phyloP scores from a whole-genome alignment of 345 rosid genomes.

The Toxicodendron radicans region DNA sequence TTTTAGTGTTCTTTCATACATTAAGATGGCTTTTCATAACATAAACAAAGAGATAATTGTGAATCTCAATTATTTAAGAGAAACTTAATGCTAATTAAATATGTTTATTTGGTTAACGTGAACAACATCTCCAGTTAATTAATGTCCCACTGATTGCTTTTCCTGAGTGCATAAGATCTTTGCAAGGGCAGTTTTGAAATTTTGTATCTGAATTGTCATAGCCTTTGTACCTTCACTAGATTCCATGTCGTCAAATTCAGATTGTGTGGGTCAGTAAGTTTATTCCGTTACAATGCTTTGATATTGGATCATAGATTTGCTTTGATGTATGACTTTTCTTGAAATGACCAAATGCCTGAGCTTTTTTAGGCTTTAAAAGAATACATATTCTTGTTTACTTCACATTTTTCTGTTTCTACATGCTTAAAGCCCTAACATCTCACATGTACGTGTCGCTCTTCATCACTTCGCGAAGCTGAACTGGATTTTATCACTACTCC shows the following conservation, averaged over 20 bases:
- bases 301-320: conserved; percentile 17
- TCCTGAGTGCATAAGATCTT: conserved; percentile 28
- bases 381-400: not conserved
- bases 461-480: not conserved
- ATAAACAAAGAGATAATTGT: not conserved
- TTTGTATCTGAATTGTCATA: conserved; percentile 23
- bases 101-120: conserved; percentile 8
- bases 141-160: conserved; percentile 31
- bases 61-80: conserved; percentile 9
- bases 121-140: conserved; percentile 12
- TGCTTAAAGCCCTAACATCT: conserved; percentile 17
- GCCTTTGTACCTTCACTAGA: conserved; percentile 34
- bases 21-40: conserved; percentile 14
- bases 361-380: conserved; percentile 23
- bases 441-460: conserved; percentile 25
- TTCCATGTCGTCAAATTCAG: conserved; percentile 37
- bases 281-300: conserved; percentile 21
- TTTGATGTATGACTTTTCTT: conserved; percentile 1
- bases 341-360: conserved; percentile 16
- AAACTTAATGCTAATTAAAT: conserved; percentile 8
- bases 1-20: conserved; percentile 21
- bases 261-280: conserved; percentile 43
- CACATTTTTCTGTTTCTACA: conserved; percentile 3
- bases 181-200: conserved; percentile 39
- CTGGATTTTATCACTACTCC: not conserved